These are phyloP conservation scores for Stylosanthes scabra DNA, from an alignment of 331 rosid genomes.

Conservation along the genomic window DNA sequence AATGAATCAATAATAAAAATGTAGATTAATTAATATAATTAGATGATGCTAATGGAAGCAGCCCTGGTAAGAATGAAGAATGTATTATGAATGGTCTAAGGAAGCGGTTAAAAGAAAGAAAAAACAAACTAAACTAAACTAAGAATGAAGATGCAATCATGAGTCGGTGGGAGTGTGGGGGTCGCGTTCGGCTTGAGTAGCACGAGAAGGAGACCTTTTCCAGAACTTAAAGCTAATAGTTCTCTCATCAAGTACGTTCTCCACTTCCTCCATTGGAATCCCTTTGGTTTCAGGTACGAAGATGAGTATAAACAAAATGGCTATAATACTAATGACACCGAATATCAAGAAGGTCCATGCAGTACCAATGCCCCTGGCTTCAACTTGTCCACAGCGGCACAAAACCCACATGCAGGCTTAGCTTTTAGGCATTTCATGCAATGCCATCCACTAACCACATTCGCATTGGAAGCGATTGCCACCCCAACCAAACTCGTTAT, in stretches of 20 bases:
- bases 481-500: constrained; percentile 52
- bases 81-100: too few species aligned
- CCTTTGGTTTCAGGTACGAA: constrained; percentile 59
- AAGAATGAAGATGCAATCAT: too few species aligned
- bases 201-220: constrained; percentile 12
- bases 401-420: constrained; percentile 45
- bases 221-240: constrained; percentile 44
- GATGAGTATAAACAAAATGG: constrained; percentile 42
- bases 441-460: constrained; percentile 37
- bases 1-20: too few species aligned
- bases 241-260: constrained; percentile 45
- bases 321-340: constrained; percentile 35
- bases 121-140: too few species aligned
- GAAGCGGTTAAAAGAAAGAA: too few species aligned
- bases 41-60: too few species aligned
- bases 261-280: constrained; percentile 58
- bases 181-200: not conserved
- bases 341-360: constrained; percentile 52
- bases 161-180: too few species aligned
- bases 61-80: too few species aligned
- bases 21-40: too few species aligned
- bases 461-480: not conserved
- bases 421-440: constrained; percentile 56
- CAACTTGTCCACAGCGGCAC: constrained; percentile 46
- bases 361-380: constrained; percentile 55